A percentile compares a stretch with the other conserved stretches of the same genome.
These are phyloP conservation scores for Colletotrichum sp. DNA, from an alignment of 2,329 filamentous ascomycete genomes.

Conservation along the genomic window DNA sequence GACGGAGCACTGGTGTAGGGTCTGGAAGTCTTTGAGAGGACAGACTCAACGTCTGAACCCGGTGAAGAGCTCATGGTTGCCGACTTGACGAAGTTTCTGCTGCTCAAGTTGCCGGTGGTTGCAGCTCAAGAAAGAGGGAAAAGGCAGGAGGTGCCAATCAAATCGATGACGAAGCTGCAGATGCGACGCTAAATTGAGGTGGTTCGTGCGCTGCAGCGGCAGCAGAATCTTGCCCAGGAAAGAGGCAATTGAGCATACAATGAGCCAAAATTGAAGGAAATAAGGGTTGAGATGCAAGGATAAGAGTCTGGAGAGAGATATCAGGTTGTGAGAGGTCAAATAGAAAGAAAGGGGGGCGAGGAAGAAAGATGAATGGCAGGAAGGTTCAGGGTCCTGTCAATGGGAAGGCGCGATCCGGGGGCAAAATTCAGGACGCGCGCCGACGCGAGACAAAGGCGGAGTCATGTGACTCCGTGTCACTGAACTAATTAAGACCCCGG, in stretches of 20 bases:
- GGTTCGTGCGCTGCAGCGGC: not conserved
- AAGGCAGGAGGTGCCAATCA: not conserved
- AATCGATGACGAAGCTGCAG: conserved; percentile 15
- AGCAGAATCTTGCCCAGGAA: not conserved
- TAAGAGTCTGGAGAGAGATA: not conserved
- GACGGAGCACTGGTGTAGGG: conserved; percentile 40
- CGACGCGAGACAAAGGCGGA: conserved; percentile 39
- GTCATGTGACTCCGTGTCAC: conserved; percentile 33
- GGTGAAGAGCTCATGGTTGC: conserved; percentile 32
- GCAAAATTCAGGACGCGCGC: not conserved
- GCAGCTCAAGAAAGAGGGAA: not conserved
- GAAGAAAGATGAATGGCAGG: not conserved
- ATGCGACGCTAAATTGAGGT: not conserved
- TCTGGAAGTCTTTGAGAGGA: conserved; percentile 28
- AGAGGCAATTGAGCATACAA: not conserved
- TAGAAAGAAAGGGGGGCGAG: not conserved
- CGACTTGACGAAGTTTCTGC: fast-evolving
- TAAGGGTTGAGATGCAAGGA: not conserved
- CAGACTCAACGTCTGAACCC: conserved; percentile 35
- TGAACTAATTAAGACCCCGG: not conserved
- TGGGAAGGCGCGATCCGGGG: not conserved
- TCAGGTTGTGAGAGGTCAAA: not conserved
- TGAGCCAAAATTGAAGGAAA: not conserved
- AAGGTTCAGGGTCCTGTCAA: not conserved
- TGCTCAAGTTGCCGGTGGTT: fast-evolving